These are phyloP conservation scores for Ustilago xerochloae DNA, from an alignment of 1,284 basidiomycete genomes.

Conservation along the genomic window DNA sequence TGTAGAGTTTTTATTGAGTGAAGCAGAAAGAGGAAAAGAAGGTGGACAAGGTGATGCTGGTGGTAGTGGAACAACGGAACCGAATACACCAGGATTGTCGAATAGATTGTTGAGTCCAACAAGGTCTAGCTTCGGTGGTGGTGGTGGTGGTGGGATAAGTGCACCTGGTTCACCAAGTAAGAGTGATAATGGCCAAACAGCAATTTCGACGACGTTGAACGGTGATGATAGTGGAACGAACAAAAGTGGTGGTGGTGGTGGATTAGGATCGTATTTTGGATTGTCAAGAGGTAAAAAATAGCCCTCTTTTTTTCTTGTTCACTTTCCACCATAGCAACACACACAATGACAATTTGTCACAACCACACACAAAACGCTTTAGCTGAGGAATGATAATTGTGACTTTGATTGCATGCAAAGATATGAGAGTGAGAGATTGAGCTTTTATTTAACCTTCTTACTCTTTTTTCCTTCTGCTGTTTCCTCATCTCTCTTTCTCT, in stretches of 20 bases:
- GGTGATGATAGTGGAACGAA: neutral
- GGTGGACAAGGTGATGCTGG: neutral
- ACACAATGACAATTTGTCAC: neutral
- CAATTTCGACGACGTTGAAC: neutral
- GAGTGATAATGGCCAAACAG: neutral
- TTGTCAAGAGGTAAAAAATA: slow-evolving; percentile 15
- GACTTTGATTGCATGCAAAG: too few species aligned
- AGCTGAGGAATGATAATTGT: too few species aligned
- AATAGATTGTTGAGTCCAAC: slow-evolving; percentile 12
- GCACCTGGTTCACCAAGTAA: slow-evolving; percentile 13
- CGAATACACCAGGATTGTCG: slow-evolving; percentile 3
- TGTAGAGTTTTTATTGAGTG: slow-evolving; percentile 65
- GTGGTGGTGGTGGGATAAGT: neutral
- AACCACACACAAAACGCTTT: neutral
- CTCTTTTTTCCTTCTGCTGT: slow-evolving; percentile 29
- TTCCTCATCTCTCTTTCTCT: neutral
- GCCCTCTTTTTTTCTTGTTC: too few species aligned
- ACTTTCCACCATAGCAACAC: neutral
- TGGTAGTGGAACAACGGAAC: neutral
- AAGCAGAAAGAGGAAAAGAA: slow-evolving; percentile 52
- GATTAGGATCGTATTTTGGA: slow-evolving; percentile 32
- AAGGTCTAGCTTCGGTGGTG: neutral
- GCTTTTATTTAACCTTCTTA: slow-evolving; percentile 19
- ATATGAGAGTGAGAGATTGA: too few species aligned
- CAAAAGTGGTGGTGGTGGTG: slow-evolving; percentile 14